A percentile compares a stretch with the other conserved stretches of the same genome.
Evolutionary conservation across 129 eudicot species (phyloP).

Genomic region (Helianthus tuberosus): DNA sequence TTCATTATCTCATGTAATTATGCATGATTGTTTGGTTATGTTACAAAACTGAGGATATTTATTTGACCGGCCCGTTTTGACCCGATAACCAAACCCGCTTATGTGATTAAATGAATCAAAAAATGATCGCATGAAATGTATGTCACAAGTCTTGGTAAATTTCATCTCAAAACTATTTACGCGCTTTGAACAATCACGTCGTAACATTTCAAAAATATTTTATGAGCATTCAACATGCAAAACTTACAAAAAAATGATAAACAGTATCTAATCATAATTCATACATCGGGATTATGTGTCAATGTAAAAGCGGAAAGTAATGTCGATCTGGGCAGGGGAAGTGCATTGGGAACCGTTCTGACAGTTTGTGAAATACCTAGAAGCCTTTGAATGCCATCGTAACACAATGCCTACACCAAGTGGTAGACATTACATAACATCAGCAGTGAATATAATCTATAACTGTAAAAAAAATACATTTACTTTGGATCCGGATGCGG

Average conservation of each 20-base stretch:
- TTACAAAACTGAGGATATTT: background rate
- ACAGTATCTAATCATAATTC: constrained; percentile 4
- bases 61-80: background rate
- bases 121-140: constrained; percentile 6
- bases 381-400: no score
- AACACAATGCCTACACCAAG: no score
- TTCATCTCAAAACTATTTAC: background rate
- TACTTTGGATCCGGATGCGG: no score
- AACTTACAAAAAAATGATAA: background rate
- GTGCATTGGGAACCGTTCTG: no score
- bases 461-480: no score
- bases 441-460: no score
- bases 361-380: no score
- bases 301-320: no score
- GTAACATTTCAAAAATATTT: background rate
- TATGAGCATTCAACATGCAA: constrained; percentile 9
- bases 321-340: no score
- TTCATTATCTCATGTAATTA: no score
- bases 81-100: constrained; percentile 1
- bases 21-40: background rate
- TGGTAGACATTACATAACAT: no score
- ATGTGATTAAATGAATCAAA: background rate
- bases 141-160: constrained; percentile 16
- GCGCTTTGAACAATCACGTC: constrained; percentile 2
- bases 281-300: no score